Base-by-base conservation (phyloP, 192 early-diverging fungal species). In the Entomortierella parvispora region DNA sequence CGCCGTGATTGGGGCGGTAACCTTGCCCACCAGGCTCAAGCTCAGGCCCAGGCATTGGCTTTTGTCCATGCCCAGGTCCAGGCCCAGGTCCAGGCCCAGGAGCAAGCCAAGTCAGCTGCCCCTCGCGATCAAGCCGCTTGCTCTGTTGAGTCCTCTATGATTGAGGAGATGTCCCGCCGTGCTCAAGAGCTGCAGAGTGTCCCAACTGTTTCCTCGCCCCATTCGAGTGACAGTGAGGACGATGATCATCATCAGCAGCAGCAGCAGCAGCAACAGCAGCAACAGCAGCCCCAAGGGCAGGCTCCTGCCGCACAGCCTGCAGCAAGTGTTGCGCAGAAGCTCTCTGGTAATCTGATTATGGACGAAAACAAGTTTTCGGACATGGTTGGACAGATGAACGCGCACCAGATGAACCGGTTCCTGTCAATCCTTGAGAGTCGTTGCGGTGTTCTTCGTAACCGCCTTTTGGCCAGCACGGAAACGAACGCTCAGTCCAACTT, bases 351-450 rank as follows among this genome's bases (percentile, higher is more conserved):
- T 20, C 4, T 58, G 54, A 77, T 77, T 28, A 40, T 82, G 69
- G 81, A 82, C 52, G 76, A 79, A 54, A 52, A 42, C 68, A 69
- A 71, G 60, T 82, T 82, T 46, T 55, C 66, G 32, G 76, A 66
- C 26, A 49, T 82, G 52, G 69, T 82, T 17, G 76, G 71, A 44
- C 71, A 79, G 47, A 85, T 88, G 84, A 83, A 82, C n/a, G 68
- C 69, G 29, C 74, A 80, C 26, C 84, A 88, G 68, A 81, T 88
- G 80, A 80, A 86, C 51, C 76, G 70, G 10, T 86, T 85, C 49
- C 55, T 88, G 31, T 66, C 63, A 29, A 85, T 88, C 55, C 82
- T 88, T 18, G 84, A 88, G 65, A 80, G 80, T 26, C 79, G 86
- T 26, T 88, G 86, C 40, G 83, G 80, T n/a, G 80, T 84, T 23